A percentile compares a stretch with the other conserved stretches of the same genome.
Evolutionary conservation across 371 early-diverging fungal species (phyloP).

Genomic region (Lichtheimia hyalospora): DNA sequence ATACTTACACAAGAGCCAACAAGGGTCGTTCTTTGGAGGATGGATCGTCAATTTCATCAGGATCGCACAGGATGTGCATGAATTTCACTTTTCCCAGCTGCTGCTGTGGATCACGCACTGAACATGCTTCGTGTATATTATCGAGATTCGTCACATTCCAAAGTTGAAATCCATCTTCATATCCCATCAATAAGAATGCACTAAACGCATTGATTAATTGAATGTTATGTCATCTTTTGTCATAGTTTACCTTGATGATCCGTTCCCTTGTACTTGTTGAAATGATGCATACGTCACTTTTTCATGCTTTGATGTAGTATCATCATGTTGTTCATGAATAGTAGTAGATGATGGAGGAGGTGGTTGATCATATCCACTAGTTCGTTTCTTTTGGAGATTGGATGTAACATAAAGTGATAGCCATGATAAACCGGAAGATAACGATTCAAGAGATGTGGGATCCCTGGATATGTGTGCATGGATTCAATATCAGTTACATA

Average conservation of each 20-base stretch:
- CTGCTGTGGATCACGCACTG: constrained; percentile 53
- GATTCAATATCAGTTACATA: too few species aligned
- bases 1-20: constrained; percentile 53
- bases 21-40: constrained; percentile 35
- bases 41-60: constrained; percentile 13
- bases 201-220: constrained; percentile 19
- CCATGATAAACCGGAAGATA: constrained; percentile 58
- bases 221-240: not conserved
- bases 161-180: constrained; percentile 79
- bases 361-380: not conserved
- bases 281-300: constrained; percentile 6
- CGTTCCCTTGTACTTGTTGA: not conserved
- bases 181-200: constrained; percentile 70
- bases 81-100: constrained; percentile 45
- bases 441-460: constrained; percentile 60
- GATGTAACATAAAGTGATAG: constrained; percentile 57
- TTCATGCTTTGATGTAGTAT: not conserved
- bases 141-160: constrained; percentile 76
- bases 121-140: constrained; percentile 71
- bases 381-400: constrained; percentile 39
- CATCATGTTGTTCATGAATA: constrained; percentile 21
- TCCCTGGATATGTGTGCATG: constrained; percentile 34
- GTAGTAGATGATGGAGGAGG: constrained; percentile 13
- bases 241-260: not conserved
- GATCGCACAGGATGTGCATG: constrained; percentile 41